Conservation (phyloP, 352 stramenopile genomes). For the Phytopythium boreale region DNA sequence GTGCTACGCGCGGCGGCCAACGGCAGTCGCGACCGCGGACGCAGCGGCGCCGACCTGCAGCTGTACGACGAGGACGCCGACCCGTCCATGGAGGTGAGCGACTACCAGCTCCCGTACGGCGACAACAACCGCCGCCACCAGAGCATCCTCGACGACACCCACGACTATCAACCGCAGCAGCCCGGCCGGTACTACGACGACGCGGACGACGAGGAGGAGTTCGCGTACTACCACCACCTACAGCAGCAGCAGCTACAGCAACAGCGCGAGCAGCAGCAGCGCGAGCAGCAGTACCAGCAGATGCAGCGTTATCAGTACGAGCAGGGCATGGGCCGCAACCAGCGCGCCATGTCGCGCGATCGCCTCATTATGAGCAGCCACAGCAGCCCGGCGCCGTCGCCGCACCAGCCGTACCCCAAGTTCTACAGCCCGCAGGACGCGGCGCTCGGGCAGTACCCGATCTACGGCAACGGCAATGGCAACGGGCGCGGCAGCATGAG, state of each 20-base stretch:
- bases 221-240: slow-evolving; percentile 10
- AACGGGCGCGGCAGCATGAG: slow-evolving; percentile 10
- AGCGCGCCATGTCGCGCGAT: slow-evolving; percentile 23
- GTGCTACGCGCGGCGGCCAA: slow-evolving; percentile 55
- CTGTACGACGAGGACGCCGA: slow-evolving; percentile 32
- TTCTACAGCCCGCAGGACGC: slow-evolving; percentile 10
- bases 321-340: slow-evolving; percentile 16
- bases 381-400: slow-evolving; percentile 10
- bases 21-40: slow-evolving; percentile 33
- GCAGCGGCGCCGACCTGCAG: slow-evolving; percentile 13
- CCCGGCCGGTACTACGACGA: slow-evolving; percentile 26
- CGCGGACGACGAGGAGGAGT: slow-evolving; percentile 23
- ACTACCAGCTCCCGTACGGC: slow-evolving; percentile 37
- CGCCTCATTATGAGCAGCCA: slow-evolving; percentile 18
- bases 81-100: slow-evolving; percentile 31
- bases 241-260: slow-evolving; percentile 12
- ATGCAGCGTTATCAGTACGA: slow-evolving; percentile 33
- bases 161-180: slow-evolving; percentile 32
- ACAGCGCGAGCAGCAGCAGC: slow-evolving; percentile 16
- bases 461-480: slow-evolving; percentile 11
- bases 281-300: slow-evolving; percentile 35
- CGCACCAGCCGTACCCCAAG: slow-evolving; percentile 16
- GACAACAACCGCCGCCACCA: slow-evolving; percentile 36
- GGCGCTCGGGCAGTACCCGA: slow-evolving; percentile 19
- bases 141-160: slow-evolving; percentile 19